Percentiles rank a stretch among this genome's conserved stretches.
These are phyloP conservation scores for Plasmodium coatneyi DNA, from an alignment of 169 alveolate genomes.

Conservation along the genomic window DNA sequence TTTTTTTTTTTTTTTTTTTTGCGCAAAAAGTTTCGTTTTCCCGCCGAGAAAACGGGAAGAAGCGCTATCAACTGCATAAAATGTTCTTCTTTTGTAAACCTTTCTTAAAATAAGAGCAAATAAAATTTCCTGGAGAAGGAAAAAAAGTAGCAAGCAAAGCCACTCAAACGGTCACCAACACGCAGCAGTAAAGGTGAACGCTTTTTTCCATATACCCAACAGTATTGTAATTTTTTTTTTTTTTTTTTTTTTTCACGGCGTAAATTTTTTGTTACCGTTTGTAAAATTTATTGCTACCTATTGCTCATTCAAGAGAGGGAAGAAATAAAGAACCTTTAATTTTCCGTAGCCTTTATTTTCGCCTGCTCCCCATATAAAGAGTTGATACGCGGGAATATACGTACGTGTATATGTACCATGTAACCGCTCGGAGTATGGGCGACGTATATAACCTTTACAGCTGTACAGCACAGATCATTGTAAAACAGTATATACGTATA, in stretches of 20 bases:
- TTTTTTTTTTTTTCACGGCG: neutral
- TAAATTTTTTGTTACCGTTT: neutral
- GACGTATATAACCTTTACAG: neutral
- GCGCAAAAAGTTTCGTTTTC: neutral
- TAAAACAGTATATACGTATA: neutral
- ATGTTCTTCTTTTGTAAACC: neutral
- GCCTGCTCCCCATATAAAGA: neutral
- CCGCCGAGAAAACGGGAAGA: neutral
- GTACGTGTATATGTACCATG: neutral
- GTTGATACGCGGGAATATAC: neutral
- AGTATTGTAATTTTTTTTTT: neutral
- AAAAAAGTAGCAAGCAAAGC: neutral
- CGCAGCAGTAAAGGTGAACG: neutral
- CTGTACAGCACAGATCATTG: conserved; percentile 1
- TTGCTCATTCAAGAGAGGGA: neutral
- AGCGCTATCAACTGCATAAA: neutral
- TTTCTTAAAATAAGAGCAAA: neutral
- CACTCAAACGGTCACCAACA: neutral
- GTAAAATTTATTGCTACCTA: neutral
- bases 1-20: neutral
- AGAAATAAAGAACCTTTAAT: neutral
- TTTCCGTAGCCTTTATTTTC: neutral
- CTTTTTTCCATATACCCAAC: neutral
- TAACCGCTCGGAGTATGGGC: neutral
- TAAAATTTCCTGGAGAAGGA: neutral